A percentile compares a stretch with the other conserved stretches of the same genome.
Conservation (phyloP, 2,329 filamentous ascomycete species). For the Aspergillus intermedius region DNA sequence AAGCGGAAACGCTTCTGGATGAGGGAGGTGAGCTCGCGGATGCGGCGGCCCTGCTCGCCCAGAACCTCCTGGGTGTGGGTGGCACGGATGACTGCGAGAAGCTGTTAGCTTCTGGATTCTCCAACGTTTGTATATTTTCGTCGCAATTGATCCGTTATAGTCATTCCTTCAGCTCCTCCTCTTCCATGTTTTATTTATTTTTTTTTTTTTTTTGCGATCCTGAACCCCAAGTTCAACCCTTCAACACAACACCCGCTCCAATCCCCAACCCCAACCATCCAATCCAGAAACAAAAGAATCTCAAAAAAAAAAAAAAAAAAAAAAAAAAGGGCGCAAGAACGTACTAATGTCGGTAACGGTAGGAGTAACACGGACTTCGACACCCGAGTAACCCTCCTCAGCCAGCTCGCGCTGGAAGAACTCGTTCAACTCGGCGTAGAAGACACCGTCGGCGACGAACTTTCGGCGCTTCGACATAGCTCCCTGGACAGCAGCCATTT, state of each 20-base stretch:
- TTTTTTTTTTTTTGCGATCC: too few species aligned
- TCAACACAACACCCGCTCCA: too few species aligned
- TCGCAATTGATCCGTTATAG: background rate
- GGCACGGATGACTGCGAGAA: conserved; percentile 74
- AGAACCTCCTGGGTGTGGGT: conserved; percentile 99
- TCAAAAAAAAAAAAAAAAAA: conserved; percentile 9
- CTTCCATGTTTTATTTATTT: too few species aligned
- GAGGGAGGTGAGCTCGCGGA: conserved; percentile 98
- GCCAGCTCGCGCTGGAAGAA: conserved; percentile 99
- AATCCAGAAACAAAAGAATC: conserved; percentile 8
- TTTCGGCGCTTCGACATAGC: conserved; percentile 52
- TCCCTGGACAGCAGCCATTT: conserved; percentile 47
- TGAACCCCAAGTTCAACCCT: too few species aligned
- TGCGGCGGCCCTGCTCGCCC: conserved; percentile 98
- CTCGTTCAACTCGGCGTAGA: conserved; percentile 99
- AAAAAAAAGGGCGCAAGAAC: conserved; percentile 21
- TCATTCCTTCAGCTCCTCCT: too few species aligned
- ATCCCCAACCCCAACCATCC: background rate
- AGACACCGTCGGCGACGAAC: conserved; percentile 97
- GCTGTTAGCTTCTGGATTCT: conserved; percentile 26
- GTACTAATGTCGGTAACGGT: conserved; percentile 98
- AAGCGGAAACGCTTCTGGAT: conserved; percentile 99
- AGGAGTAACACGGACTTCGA: conserved; percentile 98
- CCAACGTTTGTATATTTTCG: conserved; percentile 5
- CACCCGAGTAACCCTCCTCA: conserved; percentile 99